Base-by-base conservation (phyloP, 2,329 filamentous ascomycete genomes). In the Fusarium sublunatum region DNA sequence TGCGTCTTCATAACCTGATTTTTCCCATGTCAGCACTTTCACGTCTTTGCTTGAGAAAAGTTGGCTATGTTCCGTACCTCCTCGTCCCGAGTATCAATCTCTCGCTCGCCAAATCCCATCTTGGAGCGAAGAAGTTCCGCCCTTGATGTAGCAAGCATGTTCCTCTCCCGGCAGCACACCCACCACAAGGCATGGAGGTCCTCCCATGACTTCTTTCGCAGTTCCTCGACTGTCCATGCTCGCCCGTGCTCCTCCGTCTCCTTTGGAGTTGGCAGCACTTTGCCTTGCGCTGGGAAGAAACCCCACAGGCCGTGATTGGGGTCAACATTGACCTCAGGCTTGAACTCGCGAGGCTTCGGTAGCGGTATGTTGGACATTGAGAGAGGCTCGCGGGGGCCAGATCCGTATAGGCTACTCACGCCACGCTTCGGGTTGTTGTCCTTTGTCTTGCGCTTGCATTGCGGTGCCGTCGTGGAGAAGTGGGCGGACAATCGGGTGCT, bases 121-220 rank as follows among this genome's bases (percentile, higher is more conserved):
- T 89, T 82, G 52, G 91, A 73, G 67, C 90, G 85, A 28, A 80
- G 73, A 70, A 91, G 84, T 80, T 96, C 92, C 54, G 83, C 77
- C 49, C 83, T 82, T 67, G 90, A 88, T 28, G 96, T 98, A n/a
- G 87, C 83, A 69, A 98, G 86, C 68, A 91, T 86, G 78, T 99
- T 99, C 71, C 91, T 84, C 80, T 99, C 95, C 79, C 91, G 93
- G 58, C 90, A 85, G 75, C 95, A 98, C 52, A 93, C 86, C 92
- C 93, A 99, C 93, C 94, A 99, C 72, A 99, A 83, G 61, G 83
- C 82, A 77, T 98, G 93, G 70, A 99, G 79, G 76, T 98, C 93
- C 61, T 97, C 92, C 91, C 93, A 99, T 63, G 90, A 92, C 80
- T 97, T 97, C 63, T 86, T 83, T 63, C 93, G 86, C 72, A 99